Evolutionary conservation across 2,329 filamentous ascomycete genomes (phyloP), one percentile per base, ranked within the genome.

Genomic region (Hirsutella thompsonii): DNA sequence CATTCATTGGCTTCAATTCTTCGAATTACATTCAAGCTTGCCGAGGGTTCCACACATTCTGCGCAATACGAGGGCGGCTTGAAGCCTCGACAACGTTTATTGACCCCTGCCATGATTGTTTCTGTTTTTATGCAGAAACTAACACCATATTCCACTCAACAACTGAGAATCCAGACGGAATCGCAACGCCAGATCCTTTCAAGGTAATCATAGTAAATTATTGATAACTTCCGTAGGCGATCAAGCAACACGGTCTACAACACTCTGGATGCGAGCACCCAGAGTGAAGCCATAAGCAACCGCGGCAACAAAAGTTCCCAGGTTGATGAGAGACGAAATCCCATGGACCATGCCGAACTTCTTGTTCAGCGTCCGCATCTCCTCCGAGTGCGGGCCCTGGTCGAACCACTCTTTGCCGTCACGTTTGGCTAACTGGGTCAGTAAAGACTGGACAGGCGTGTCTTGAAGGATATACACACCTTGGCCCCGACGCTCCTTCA

Each of bases 321-420:
- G 56, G 58, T 95, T 95, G 18, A 93, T 59, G 45, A 93, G 59
- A 21, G 83, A 83, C 8, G 86, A 94, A 37, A 84, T 64, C 5
- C 89, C 86, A 60, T 98, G 92, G 43, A 94, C 61, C 46, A 74
- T 74, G 14, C 75, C 77, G 59, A 96, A 96, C 47, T 69, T 70
- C 63, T 79, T 83, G 68, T 90, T 94, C 52, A 94, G 61, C 8
- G 69, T 70, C 50, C 76, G 61, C 89, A 96, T 95, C 65, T 90
- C 85, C 50, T 80, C 70, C 5, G 83, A 92, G 54, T 94, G 85
- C 32, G 87, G 84, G 1, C 79, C 73, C 40, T 75, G 66, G 48
- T 94, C 87, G 54, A 83, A 84, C 60, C 80, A 85, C 57, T 83
- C 84, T 72, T 94, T 95, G 41, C 87, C 87, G 57, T 95, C 90